These are phyloP conservation scores for Cercospora sesami DNA, from an alignment of 2,329 filamentous ascomycete genomes.

Conservation along the genomic window DNA sequence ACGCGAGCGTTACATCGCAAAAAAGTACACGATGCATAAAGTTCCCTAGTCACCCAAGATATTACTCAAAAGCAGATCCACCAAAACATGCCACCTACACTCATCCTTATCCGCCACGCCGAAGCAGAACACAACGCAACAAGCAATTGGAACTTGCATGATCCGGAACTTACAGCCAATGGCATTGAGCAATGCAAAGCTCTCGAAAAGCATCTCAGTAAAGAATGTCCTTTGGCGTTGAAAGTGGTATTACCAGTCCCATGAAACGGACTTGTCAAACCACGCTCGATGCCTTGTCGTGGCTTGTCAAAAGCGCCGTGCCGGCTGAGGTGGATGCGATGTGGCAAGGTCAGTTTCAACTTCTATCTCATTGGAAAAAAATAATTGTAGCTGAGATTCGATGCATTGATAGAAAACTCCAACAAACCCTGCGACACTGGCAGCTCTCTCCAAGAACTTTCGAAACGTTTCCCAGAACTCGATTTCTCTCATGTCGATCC, in stretches of 20 bases:
- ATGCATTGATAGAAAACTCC: conserved; percentile 42
- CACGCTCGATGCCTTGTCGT: conserved; percentile 58
- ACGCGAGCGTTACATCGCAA: background rate
- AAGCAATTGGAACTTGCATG: conserved; percentile 44
- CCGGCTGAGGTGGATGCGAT: conserved; percentile 59
- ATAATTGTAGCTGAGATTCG: background rate
- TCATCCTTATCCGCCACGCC: conserved; percentile 50
- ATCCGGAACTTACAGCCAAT: conserved; percentile 46
- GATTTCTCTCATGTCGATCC: conserved; percentile 61
- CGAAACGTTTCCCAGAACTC: conserved; percentile 55
- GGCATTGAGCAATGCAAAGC: conserved; percentile 46
- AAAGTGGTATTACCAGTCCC: conserved; percentile 60
- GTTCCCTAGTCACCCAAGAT: background rate
- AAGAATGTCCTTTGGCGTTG: conserved; percentile 40
- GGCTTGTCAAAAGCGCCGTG: conserved; percentile 57
- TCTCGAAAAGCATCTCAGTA: conserved; percentile 43
- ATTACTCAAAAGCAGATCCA: background rate
- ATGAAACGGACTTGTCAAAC: conserved; percentile 68
- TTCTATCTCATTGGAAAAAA: conserved; percentile 42
- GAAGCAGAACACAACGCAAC: conserved; percentile 49
- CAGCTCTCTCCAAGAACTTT: conserved; percentile 48
- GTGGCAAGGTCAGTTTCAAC: conserved; percentile 55
- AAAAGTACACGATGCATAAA: background rate
- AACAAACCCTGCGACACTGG: conserved; percentile 63
- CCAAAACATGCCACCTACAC: conserved; percentile 42